phyloP scores from a whole-genome alignment of 2,329 filamentous ascomycete genomes.

The Taxawa tesnikishii region DNA sequence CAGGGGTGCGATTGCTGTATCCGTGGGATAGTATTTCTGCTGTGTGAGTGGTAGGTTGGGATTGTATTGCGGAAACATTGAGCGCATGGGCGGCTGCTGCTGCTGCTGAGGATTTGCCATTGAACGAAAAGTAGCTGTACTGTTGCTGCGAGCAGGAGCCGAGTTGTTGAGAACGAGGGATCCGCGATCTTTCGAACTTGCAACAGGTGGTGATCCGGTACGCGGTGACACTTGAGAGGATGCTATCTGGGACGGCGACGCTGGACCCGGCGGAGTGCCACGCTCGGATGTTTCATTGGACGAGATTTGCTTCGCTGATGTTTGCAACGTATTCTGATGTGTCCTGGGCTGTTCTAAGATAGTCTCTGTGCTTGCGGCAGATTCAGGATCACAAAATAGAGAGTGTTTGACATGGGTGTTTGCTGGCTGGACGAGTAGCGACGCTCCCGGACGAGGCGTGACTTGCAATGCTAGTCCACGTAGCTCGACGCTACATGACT shows the following conservation, averaged over 20 bases:
- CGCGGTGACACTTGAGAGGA: neutral
- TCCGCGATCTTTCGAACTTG: too few relatives aligned
- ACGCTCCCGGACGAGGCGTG: neutral
- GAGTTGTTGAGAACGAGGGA: constrained; percentile 5
- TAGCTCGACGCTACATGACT: neutral
- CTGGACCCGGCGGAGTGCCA: neutral
- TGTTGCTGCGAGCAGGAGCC: constrained; percentile 6
- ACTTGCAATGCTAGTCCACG: neutral
- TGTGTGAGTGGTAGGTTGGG: constrained; percentile 51
- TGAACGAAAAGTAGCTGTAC: constrained; percentile 1
- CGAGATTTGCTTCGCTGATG: neutral
- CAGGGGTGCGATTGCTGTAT: neutral
- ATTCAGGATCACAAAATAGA: neutral
- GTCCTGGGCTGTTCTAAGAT: neutral
- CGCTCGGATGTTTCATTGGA: too few relatives aligned
- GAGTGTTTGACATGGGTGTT: neutral
- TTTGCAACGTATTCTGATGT: neutral
- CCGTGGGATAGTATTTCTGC: constrained; percentile 49
- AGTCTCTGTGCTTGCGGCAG: neutral
- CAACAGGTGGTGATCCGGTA: neutral
- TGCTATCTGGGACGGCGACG: neutral
- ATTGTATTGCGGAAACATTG: constrained; percentile 68
- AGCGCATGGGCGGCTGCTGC: constrained; percentile 41
- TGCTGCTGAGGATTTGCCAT: constrained; percentile 1
- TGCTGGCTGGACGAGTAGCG: neutral